Evolutionary conservation across 2,329 filamentous ascomycete genomes (phyloP).

Genomic region (Colletotrichum coccodes): DNA sequence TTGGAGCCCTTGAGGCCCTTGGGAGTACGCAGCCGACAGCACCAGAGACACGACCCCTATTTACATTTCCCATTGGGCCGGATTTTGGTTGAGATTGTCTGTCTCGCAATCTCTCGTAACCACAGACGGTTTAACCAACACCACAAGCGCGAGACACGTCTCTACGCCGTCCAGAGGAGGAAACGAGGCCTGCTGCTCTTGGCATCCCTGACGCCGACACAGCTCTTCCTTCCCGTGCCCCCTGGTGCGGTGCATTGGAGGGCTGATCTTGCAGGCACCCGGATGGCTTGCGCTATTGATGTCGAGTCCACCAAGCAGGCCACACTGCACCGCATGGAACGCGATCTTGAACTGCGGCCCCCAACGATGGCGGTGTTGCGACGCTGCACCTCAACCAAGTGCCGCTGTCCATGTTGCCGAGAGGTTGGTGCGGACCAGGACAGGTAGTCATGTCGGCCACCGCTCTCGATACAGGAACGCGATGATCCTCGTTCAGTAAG

Average conservation of each 20-base stretch:
- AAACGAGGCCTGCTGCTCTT: background rate
- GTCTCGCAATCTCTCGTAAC: slow-evolving; percentile 6
- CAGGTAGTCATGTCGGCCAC: background rate
- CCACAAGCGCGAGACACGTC: slow-evolving; percentile 17
- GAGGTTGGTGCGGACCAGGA: background rate
- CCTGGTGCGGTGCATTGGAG: background rate
- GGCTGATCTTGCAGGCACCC: background rate
- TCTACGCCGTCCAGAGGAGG: background rate
- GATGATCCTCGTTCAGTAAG: background rate
- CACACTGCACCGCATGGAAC: background rate
- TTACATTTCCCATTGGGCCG: background rate
- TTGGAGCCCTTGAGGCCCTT: background rate
- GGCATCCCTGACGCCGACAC: background rate
- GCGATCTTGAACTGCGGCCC: background rate
- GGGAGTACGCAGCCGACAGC: background rate
- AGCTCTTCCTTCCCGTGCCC: background rate
- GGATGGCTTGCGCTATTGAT: slow-evolving; percentile 3
- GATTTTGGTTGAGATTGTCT: background rate
- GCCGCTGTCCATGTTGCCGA: too few relatives aligned
- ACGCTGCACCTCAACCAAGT: too few relatives aligned
- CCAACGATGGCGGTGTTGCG: background rate
- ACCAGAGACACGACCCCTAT: background rate
- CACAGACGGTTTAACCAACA: background rate
- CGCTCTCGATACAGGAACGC: background rate
- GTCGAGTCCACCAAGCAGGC: background rate